Evolutionary conservation across 768 basidiomycete genomes (phyloP), one percentile per base, ranked within the genome.

Genomic region (Agaricus blazei): DNA sequence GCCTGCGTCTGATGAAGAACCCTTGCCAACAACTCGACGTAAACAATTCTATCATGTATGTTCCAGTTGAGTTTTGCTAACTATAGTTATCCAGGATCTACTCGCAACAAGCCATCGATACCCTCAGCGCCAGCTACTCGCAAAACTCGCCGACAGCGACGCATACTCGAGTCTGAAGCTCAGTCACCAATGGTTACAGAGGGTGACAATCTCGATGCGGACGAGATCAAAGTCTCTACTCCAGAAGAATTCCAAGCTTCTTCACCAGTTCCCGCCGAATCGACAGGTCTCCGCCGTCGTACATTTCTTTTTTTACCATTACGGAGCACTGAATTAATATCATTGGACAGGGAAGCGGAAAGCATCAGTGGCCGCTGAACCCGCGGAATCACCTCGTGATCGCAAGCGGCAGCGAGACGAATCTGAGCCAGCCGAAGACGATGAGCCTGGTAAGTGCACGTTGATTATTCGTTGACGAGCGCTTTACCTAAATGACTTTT

Each of bases 371-470:
- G 60, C 74, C 34, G 34, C 34, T 15, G 84, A 82, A 54, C 68
- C 64, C n/a, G 57, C 68, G 12, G 77, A 79, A 62, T 68, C 74
- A 44, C 71, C 72, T 15, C 77, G 78, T 23, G 82, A 84, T 15
- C 76, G 68, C 54, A 88, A 88, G 67, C 75, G 82, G 42, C 48
- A 65, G 3, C 75, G 87, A n/a, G 87, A 87, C 60, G 84, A 84
- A 27, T 88, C 85, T 0, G 85, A 85, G 62, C 79, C 82, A 9
- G 72, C 72, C 1, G 85, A 85, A 4, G 87, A 87, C 40, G 85
- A 86, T 34, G 88, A 88, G 29, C 70, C 75, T 62, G 71, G 82
- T 79, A 63, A 51, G 63, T 45, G 15, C 11, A 28, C 27, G 38
- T 45, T 28, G 31, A 45, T 46, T 4, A 23, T 38, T 34, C 31